Evolutionary conservation across 768 basidiomycete species (phyloP).

Genomic region (Lentinula sp.): DNA sequence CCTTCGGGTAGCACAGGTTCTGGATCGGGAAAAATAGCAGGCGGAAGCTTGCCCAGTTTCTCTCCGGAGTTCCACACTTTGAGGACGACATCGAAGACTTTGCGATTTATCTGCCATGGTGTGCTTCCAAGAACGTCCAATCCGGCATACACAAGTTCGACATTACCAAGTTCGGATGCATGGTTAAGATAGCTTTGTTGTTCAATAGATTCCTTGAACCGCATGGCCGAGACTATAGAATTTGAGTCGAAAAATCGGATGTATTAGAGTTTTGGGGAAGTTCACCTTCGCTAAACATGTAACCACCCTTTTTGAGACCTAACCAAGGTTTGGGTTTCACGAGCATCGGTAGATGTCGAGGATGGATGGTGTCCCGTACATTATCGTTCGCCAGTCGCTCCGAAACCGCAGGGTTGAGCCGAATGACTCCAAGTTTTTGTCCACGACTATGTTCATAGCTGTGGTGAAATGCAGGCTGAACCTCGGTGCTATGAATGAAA

Average conservation of each 20-base stretch:
- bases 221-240: constrained; percentile 66
- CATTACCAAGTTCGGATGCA: constrained; percentile 66
- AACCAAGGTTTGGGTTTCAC: constrained; percentile 88
- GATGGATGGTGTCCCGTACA: constrained; percentile 70
- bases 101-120: constrained; percentile 83
- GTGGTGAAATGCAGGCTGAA: constrained; percentile 88
- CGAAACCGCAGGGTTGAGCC: constrained; percentile 74
- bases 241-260: constrained; percentile 5
- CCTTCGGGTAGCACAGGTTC: constrained; percentile 46
- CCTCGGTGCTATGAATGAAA: constrained; percentile 47
- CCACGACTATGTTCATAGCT: constrained; percentile 93
- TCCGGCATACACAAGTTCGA: constrained; percentile 83
- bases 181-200: constrained; percentile 73
- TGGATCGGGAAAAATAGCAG: constrained; percentile 54
- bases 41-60: constrained; percentile 79
- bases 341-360: constrained; percentile 94
- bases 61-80: constrained; percentile 86
- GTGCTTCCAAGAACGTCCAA: constrained; percentile 88
- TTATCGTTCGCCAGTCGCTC: constrained; percentile 74
- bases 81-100: constrained; percentile 69
- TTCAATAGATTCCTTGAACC: constrained; percentile 86
- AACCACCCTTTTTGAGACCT: constrained; percentile 70
- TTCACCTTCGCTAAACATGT: constrained; percentile 73
- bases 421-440: constrained; percentile 87
- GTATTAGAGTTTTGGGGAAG: neutral